Base-by-base conservation (phyloP, 306 rosid genomes). In the Inga oerstediana region DNA sequence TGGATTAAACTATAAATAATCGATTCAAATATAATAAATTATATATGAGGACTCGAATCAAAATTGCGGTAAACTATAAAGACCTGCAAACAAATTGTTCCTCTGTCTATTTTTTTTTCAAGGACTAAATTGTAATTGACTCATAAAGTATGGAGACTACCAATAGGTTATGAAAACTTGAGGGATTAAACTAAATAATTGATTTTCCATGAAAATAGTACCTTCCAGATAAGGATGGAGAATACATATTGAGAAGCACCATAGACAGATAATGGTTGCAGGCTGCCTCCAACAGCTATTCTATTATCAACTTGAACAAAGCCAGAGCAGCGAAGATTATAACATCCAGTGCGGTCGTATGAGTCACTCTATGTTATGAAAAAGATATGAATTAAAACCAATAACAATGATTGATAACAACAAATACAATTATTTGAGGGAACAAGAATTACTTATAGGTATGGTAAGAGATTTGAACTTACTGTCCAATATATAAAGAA, bases 261-360 rank as follows among this genome's bases (percentile, higher is more conserved):
- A 80, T 74, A 82, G 80, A 81, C 84, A 78, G 93, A 90, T 82
- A 88, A 80, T 49, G 88, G 93, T 70, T 27, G 84, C 67, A 90
- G 77, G 82, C 76, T 84, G 19, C 88, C 91, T 82, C 93, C 93
- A 39, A 39, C 43, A 5, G 43, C 43, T 6, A 39, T 39, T 39
- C 43, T 5, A 39, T 39, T 3, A 90, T 72, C 11, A 62, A 82
- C 72, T 86, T 90, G 93, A 82, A 90, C 32, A 78, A 90, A 90
- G 64, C 91, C 93, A 56, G 88, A 80, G 79, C 93, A 90, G 66
- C 81, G 84, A 15, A 90, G 85, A 79, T 90, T 90, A 75, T 90
- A 90, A 82, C 93, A 90, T 64, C 91, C 93, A 14, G 91, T 90
- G 27, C 85, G 88, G 86, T 82, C 87, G 80, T 90, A 90, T 54